Conservation (phyloP, 805 yeast genomes). For the Danielia oregonensis region DNA sequence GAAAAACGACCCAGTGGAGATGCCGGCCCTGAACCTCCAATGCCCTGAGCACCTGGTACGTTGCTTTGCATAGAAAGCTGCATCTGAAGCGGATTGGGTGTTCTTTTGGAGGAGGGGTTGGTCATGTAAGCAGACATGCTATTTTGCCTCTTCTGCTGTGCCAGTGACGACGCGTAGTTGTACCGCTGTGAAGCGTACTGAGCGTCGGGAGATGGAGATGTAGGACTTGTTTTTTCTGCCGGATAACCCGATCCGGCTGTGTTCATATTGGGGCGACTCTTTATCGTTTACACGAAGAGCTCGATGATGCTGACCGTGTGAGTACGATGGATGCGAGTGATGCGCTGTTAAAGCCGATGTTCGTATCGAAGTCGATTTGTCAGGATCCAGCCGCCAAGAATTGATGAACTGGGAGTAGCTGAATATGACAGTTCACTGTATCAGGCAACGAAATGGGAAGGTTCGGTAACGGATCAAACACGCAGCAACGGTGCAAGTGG, state of each 20-base stretch:
- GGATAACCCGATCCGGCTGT: conserved; percentile 8
- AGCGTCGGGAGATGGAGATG: conserved; percentile 3
- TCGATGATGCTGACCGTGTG: no score
- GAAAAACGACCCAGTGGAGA: conserved; percentile 5
- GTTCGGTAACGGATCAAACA: no score
- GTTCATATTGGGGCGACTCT: conserved; percentile 13
- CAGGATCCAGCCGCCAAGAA: no score
- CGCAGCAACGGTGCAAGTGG: no score
- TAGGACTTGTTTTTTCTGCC: conserved; percentile 5
- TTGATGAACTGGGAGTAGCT: no score
- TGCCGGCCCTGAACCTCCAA: conserved; percentile 2
- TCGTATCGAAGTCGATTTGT: no score
- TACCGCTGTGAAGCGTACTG: conserved; percentile 2
- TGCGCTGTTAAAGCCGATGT: no score
- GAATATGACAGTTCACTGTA: no score
- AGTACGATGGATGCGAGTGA: no score
- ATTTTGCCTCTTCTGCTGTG: conserved; percentile 39
- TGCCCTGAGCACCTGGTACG: conserved; percentile 10
- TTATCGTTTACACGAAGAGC: no score
- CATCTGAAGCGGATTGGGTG: conserved; percentile 20
- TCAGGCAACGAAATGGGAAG: no score
- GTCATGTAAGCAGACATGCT: conserved; percentile 33
- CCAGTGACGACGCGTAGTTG: neutral
- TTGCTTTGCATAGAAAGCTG: conserved; percentile 15
- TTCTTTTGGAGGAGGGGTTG: conserved; percentile 32